A percentile compares a stretch with the other conserved stretches of the same genome.
phyloP scores from a whole-genome alignment of 2,329 filamentous ascomycete species.

The Alternaria gaisen region DNA sequence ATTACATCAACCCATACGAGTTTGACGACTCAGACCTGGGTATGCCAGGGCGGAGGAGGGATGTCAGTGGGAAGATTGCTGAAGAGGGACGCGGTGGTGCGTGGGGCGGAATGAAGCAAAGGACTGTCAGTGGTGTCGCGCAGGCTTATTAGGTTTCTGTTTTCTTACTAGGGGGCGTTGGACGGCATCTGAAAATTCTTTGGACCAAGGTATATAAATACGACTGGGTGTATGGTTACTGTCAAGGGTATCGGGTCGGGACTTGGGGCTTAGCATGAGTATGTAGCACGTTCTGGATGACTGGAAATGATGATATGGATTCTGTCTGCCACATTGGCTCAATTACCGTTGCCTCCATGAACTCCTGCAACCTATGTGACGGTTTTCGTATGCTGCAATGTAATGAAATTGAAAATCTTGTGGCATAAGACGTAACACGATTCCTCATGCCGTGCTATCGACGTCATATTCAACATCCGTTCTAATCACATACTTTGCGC shows the following conservation, averaged over 20 bases:
- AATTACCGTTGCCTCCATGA: not conserved
- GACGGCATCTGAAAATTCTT: not conserved
- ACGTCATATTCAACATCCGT: conserved; percentile 77
- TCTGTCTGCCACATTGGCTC: not conserved
- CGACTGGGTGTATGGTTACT: not conserved
- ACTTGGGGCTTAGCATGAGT: not conserved
- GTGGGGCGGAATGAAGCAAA: conserved; percentile 46
- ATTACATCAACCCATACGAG: conserved; percentile 52
- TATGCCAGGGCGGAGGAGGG: conserved; percentile 46
- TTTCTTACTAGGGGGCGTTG: conserved; percentile 1
- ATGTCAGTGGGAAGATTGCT: conserved; percentile 76
- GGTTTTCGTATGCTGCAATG: not conserved
- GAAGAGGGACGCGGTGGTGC: conserved; percentile 70
- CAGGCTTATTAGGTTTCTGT: conserved; percentile 13
- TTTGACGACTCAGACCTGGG: conserved; percentile 46
- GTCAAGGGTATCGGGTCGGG: not conserved
- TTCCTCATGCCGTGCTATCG: not conserved
- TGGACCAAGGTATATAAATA: not conserved
- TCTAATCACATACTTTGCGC: conserved; percentile 73
- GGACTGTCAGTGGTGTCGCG: conserved; percentile 54
- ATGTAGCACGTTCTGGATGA: conserved; percentile 1
- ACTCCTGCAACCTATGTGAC: not conserved
- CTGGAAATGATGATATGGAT: conserved; percentile 2
- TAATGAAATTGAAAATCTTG: not conserved
- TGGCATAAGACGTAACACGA: not conserved